Conservation (phyloP, 257 asterid genomes). For the Prunella vulgaris region DNA sequence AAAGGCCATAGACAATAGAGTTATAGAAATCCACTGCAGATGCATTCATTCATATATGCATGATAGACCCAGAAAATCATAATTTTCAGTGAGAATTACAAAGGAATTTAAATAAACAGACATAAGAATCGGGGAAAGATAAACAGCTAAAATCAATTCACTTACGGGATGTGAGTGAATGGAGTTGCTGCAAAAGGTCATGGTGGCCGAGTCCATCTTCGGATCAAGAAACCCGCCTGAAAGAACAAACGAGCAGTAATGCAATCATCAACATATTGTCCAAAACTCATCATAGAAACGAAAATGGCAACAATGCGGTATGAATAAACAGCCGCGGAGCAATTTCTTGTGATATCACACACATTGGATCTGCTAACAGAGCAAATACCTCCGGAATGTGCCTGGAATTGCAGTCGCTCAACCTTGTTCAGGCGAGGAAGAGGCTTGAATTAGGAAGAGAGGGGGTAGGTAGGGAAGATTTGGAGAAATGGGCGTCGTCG, state of each 20-base stretch:
- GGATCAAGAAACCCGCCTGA: conserved; percentile 26
- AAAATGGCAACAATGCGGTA: conserved; percentile 3
- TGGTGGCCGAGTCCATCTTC: conserved; percentile 40
- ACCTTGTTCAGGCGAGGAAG: not conserved
- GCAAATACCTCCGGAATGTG: conserved; percentile 21
- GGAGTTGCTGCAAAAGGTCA: conserved; percentile 36
- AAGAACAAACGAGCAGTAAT: conserved; percentile 2
- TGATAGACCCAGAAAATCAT: not conserved
- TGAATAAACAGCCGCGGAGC: not conserved
- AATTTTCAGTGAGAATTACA: not conserved
- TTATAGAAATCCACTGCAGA: not conserved
- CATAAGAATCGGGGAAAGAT: not conserved
- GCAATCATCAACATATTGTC: not conserved
- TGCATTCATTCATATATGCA: conserved; percentile 5
- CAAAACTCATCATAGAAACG: not conserved
- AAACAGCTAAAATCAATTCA: not conserved
- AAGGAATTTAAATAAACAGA: not conserved
- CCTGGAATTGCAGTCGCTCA: conserved; percentile 6
- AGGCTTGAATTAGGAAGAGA: no score
- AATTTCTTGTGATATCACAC: not conserved
- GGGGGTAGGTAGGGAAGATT: conserved; percentile 13
- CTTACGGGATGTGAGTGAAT: conserved; percentile 42
- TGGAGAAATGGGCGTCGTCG: conserved; percentile 29
- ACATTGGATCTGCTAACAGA: conserved; percentile 16
- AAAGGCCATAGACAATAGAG: not conserved